These are phyloP conservation scores for Colletotrichum siamense DNA, from an alignment of 2,329 filamentous ascomycete genomes.

Conservation along the genomic window DNA sequence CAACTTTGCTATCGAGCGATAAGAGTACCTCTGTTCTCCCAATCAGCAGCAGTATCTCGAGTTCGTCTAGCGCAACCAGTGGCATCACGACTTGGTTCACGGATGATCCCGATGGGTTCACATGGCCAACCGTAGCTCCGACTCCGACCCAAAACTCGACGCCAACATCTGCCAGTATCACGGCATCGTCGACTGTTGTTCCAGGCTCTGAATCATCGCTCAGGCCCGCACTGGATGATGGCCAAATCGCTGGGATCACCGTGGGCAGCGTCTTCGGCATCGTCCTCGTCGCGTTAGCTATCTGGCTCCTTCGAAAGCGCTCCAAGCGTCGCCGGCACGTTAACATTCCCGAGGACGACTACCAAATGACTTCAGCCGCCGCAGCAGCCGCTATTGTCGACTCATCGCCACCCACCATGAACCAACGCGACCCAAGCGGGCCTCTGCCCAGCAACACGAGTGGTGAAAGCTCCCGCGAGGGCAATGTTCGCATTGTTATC, in stretches of 20 bases:
- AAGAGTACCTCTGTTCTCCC: background rate
- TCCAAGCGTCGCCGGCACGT: slow-evolving; percentile 17
- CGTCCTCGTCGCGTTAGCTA: slow-evolving; percentile 25
- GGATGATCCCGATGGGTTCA: background rate
- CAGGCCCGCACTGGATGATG: slow-evolving; percentile 23
- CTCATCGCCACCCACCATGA: background rate
- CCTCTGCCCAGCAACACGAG: background rate
- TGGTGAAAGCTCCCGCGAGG: slow-evolving; percentile 23
- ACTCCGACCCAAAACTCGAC: background rate
- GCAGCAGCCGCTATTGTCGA: background rate
- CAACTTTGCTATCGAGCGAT: background rate
- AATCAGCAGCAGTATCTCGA: background rate
- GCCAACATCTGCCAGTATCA: background rate
- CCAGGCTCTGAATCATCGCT: background rate
- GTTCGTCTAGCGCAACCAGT: background rate
- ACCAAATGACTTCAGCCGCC: slow-evolving; percentile 20
- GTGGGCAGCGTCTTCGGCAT: slow-evolving; percentile 29
- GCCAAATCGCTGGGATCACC: slow-evolving; percentile 32
- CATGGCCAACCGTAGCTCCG: background rate
- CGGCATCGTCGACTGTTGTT: background rate
- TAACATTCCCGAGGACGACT: background rate
- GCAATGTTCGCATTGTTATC: slow-evolving; percentile 35
- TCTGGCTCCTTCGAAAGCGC: slow-evolving; percentile 25
- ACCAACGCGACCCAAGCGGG: background rate
- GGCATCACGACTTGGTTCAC: background rate